Conservation (phyloP, 169 alveolate genomes). For the Plasmodium coatneyi region DNA sequence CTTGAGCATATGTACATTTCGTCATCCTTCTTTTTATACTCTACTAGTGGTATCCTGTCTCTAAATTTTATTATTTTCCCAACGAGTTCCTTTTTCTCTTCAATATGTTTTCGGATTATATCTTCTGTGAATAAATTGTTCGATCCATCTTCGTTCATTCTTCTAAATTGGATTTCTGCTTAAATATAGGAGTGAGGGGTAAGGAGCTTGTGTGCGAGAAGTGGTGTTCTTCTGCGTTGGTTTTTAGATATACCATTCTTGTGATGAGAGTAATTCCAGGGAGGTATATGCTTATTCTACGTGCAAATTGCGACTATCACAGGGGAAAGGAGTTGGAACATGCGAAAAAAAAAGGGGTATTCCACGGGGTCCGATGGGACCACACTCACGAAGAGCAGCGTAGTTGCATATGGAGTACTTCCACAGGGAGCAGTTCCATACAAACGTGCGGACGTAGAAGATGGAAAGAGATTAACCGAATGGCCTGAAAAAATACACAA, state of each 20-base stretch:
- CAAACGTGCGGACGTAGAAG: not conserved
- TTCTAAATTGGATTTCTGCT: not conserved
- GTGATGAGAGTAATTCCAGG: not conserved
- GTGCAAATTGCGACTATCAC: not conserved
- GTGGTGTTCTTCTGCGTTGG: not conserved
- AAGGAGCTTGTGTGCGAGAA: not conserved
- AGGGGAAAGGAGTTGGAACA: not conserved
- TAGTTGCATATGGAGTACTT: not conserved
- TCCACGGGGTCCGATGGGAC: not conserved
- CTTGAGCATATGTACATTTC: constrained; percentile 37
- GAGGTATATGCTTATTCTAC: not conserved
- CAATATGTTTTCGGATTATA: constrained; percentile 49
- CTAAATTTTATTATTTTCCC: constrained; percentile 42
- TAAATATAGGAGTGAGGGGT: not conserved
- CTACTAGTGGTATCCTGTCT: constrained; percentile 47
- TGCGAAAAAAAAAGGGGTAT: not conserved
- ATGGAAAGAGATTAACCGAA: not conserved
- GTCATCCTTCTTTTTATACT: constrained; percentile 41
- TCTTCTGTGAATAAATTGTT: constrained; percentile 17
- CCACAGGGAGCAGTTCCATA: not conserved
- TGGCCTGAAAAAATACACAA: not conserved
- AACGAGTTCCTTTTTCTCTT: constrained; percentile 20
- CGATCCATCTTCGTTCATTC: constrained; percentile 39
- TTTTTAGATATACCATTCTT: not conserved
- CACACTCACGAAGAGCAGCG: not conserved